phyloP scores from a whole-genome alignment of 2,329 filamentous ascomycete genomes.

The Zarea fungicola region DNA sequence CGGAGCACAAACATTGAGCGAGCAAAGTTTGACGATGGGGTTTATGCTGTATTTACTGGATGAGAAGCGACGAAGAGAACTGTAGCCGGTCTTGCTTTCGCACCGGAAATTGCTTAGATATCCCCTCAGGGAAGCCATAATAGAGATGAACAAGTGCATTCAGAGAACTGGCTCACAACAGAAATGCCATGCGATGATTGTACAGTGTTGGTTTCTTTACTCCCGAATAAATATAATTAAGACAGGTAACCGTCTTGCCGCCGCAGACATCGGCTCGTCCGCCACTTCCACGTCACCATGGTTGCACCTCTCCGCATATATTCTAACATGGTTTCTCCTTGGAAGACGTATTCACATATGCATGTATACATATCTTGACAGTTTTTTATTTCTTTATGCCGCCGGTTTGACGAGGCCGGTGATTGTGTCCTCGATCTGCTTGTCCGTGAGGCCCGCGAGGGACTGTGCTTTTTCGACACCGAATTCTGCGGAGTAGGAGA shows the following conservation, averaged over 20 bases:
- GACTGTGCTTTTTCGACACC: conserved; percentile 53
- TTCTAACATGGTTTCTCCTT: too few species aligned
- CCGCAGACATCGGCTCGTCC: background rate
- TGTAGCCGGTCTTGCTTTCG: background rate
- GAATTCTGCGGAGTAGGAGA: conserved; percentile 37
- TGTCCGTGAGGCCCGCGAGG: conserved; percentile 54
- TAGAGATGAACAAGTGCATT: background rate
- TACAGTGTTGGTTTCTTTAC: conserved; percentile 14
- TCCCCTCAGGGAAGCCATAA: background rate
- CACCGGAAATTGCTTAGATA: background rate
- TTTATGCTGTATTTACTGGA: background rate
- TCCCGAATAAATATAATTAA: conserved; percentile 12
- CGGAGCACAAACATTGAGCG: conserved; percentile 1
- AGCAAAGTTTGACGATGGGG: too few species aligned
- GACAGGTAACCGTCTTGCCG: background rate
- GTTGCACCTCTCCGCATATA: background rate
- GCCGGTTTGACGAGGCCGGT: conserved; percentile 47
- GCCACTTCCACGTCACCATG: background rate
- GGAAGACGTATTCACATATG: too few species aligned
- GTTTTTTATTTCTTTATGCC: background rate
- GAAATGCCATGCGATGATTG: conserved; percentile 9
- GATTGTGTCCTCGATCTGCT: conserved; percentile 57
- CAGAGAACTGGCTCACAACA: too few species aligned
- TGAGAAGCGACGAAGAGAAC: background rate
- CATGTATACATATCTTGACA: background rate